Conservation (phyloP, 1,284 basidiomycete genomes). For the Cutaneotrichosporon sp. region DNA sequence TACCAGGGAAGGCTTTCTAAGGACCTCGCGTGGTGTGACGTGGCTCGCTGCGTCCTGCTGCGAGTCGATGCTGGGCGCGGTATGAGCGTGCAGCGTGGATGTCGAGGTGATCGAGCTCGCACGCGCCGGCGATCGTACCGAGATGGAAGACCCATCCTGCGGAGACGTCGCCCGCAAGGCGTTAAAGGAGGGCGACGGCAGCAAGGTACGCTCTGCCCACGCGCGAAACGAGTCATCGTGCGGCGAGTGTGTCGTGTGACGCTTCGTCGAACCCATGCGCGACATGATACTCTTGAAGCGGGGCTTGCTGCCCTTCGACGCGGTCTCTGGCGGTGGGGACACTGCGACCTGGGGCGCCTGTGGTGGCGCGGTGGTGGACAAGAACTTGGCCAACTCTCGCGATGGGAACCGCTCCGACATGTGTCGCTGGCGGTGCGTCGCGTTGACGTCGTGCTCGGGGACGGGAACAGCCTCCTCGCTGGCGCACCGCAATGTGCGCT, state of each 20-base stretch:
- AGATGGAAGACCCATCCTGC: background rate
- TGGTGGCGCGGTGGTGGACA: slow-evolving; percentile 29
- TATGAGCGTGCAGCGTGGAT: background rate
- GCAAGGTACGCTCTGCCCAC: background rate
- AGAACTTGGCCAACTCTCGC: slow-evolving; percentile 42
- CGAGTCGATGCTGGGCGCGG: background rate
- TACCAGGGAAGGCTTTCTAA: slow-evolving; percentile 15
- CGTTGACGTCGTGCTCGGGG: background rate
- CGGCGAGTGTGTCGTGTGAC: background rate
- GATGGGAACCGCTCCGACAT: slow-evolving; percentile 7
- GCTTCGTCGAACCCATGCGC: slow-evolving; percentile 5
- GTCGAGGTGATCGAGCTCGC: slow-evolving; percentile 9
- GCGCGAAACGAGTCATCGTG: background rate
- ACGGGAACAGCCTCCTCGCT: slow-evolving; percentile 8
- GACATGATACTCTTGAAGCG: slow-evolving; percentile 12
- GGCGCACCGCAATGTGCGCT: slow-evolving; percentile 1
- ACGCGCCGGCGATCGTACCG: slow-evolving; percentile 7
- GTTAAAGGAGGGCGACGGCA: background rate
- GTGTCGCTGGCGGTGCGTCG: slow-evolving; percentile 5
- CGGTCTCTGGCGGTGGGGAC: background rate
- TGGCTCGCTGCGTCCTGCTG: background rate
- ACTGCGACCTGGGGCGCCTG: background rate
- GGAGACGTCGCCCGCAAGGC: background rate
- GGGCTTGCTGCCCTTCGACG: background rate
- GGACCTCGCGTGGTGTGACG: slow-evolving; percentile 4